A percentile compares a stretch with the other conserved stretches of the same genome.
phyloP scores from a whole-genome alignment of 2,329 filamentous ascomycete genomes.

The Didymella exigua region DNA sequence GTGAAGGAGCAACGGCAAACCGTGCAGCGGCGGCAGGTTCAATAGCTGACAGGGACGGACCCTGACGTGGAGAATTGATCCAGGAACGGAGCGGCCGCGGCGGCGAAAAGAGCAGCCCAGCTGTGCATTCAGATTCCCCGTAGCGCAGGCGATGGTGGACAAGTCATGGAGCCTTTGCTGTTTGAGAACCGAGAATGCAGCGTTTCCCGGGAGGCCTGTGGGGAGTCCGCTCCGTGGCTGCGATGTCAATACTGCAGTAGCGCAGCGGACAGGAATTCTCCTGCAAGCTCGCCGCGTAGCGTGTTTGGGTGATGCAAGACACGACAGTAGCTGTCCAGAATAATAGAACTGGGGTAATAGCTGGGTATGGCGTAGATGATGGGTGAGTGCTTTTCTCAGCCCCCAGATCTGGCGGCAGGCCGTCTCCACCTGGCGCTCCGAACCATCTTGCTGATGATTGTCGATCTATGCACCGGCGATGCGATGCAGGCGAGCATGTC shows the following conservation, averaged over 20 bases:
- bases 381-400: slow-evolving; percentile 25
- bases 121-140: slow-evolving; percentile 12
- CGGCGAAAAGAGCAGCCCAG: slow-evolving; percentile 30
- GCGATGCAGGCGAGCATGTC: slow-evolving; percentile 39
- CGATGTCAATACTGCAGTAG: slow-evolving; percentile 37
- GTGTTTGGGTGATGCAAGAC: slow-evolving; percentile 39
- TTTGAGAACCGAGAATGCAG: slow-evolving; percentile 44
- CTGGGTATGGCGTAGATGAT: slow-evolving; percentile 24
- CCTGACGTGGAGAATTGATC: slow-evolving; percentile 24
- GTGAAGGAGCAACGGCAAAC: slow-evolving; percentile 32
- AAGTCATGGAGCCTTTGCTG: slow-evolving; percentile 46
- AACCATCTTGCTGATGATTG: slow-evolving; percentile 34
- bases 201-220: slow-evolving; percentile 27
- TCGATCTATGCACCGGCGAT: slow-evolving; percentile 37
- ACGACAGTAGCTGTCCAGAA: slow-evolving; percentile 26
- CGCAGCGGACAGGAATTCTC: slow-evolving; percentile 30
- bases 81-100: slow-evolving; percentile 28
- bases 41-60: slow-evolving; percentile 31
- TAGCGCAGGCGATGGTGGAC: slow-evolving; percentile 14
- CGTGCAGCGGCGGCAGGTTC: slow-evolving; percentile 37
- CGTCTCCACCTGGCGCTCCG: slow-evolving; percentile 29
- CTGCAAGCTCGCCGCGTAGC: slow-evolving; percentile 31
- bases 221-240: slow-evolving; percentile 25
- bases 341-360: slow-evolving; percentile 11
- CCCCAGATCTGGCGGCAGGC: slow-evolving; percentile 24